A percentile compares a stretch with the other conserved stretches of the same genome.
Conservation (phyloP, 2,329 filamentous ascomycete species). For the Bipolaris bicolor region DNA sequence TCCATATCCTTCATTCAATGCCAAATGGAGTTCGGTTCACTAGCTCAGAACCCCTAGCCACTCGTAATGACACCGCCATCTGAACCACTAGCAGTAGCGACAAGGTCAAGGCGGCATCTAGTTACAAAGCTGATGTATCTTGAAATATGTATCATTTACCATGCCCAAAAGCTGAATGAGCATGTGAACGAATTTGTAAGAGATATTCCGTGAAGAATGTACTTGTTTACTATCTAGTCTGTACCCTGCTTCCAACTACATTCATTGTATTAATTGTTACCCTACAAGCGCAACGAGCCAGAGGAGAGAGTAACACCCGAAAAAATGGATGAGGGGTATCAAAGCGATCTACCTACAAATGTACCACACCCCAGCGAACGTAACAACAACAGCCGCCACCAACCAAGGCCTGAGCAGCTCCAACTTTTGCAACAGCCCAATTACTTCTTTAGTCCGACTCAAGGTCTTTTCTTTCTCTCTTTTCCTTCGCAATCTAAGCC, state of each 20-base stretch:
- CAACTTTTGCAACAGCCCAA: neutral
- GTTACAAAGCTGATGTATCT: no score
- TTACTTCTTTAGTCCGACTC: neutral
- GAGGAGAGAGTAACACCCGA: neutral
- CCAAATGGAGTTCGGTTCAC: neutral
- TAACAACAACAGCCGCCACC: neutral
- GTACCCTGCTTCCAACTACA: neutral
- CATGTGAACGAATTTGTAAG: no score
- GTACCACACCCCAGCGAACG: neutral
- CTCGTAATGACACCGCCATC: constrained; percentile 15
- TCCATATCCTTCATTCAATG: no score
- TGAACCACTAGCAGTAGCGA: constrained; percentile 11
- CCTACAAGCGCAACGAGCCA: neutral
- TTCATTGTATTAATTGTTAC: neutral
- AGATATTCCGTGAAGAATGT: no score
- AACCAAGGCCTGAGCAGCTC: neutral
- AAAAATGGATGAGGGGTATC: constrained; percentile 20
- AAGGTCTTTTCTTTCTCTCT: neutral
- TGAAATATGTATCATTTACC: no score
- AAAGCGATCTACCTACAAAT: constrained; percentile 17
- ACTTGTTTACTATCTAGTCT: no score
- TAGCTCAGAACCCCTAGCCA: constrained; percentile 15
- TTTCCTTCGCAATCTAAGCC: neutral
- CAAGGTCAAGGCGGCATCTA: neutral
- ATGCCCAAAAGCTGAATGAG: no score